These are phyloP conservation scores for Kondoa malvinella DNA, from an alignment of 768 basidiomycete species.

Conservation along the genomic window DNA sequence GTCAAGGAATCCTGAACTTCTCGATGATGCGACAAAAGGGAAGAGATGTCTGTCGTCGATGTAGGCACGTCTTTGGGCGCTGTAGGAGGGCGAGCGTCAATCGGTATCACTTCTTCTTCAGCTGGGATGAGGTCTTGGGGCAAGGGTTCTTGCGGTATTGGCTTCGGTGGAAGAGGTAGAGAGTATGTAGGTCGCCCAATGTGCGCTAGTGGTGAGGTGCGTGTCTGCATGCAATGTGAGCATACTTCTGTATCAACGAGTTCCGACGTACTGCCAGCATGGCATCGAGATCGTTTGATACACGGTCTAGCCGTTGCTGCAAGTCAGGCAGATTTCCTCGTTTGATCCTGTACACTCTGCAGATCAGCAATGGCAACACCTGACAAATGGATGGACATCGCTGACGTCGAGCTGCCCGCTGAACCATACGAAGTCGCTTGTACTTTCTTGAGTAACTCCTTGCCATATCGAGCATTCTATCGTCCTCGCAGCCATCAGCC, in stretches of 20 bases:
- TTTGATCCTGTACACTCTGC: neutral
- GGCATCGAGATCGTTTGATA: neutral
- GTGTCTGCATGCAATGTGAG: neutral
- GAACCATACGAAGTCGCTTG: neutral
- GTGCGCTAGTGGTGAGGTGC: neutral
- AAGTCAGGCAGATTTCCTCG: neutral
- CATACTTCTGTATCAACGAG: neutral
- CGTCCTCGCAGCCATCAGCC: neutral
- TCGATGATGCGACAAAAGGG: slow-evolving; percentile 24
- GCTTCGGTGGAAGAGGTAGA: neutral
- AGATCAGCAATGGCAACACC: neutral
- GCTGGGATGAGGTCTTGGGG: too few species aligned
- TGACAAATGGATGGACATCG: neutral
- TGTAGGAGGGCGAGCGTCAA: neutral
- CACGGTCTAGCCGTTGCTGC: neutral
- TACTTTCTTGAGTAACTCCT: neutral
- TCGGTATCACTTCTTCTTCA: neutral
- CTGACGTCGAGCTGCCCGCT: neutral
- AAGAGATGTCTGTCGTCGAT: slow-evolving; percentile 7
- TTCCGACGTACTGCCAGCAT: neutral
- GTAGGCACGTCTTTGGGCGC: neutral
- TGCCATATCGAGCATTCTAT: neutral
- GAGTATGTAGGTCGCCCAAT: neutral
- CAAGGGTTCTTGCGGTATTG: neutral
- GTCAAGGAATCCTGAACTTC: slow-evolving; percentile 53